These are phyloP conservation scores for Neopestalotiopsis clavispora DNA, from an alignment of 2,329 filamentous ascomycete species.

Conservation along the genomic window DNA sequence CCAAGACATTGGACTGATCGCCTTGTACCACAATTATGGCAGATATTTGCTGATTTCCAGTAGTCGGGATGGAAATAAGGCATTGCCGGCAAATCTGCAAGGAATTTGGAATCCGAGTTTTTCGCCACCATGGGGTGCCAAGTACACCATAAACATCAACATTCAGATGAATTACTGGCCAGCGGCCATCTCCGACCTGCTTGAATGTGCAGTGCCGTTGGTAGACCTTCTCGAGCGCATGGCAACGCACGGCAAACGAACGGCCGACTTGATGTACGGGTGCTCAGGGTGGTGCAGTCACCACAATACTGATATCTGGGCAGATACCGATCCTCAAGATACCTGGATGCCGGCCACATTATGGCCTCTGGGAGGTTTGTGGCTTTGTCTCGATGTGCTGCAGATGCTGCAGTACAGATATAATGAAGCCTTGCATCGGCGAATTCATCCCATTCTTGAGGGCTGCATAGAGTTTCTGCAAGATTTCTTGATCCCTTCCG, in stretches of 20 bases:
- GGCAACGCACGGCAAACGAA: constrained; percentile 11
- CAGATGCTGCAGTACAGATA: constrained; percentile 33
- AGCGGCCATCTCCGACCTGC: constrained; percentile 26
- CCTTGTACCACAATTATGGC: constrained; percentile 24
- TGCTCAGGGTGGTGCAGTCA: constrained; percentile 15
- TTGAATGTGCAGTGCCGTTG: constrained; percentile 13
- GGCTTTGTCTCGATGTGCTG: constrained; percentile 21
- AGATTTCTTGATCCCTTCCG: constrained; percentile 38
- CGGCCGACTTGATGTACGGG: constrained; percentile 14
- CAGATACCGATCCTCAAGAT: constrained; percentile 24
- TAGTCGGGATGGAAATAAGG: constrained; percentile 18
- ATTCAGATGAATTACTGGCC: constrained; percentile 60
- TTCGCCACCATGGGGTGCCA: constrained; percentile 49
- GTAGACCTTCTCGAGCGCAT: constrained; percentile 18
- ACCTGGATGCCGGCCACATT: constrained; percentile 28
- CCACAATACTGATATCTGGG: constrained; percentile 18
- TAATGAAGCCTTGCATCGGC: constrained; percentile 3
- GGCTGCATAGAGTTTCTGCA: constrained; percentile 35
- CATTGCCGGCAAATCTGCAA: constrained; percentile 48
- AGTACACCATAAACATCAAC: constrained; percentile 58
- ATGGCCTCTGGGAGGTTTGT: constrained; percentile 27
- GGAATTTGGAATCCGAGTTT: constrained; percentile 50
- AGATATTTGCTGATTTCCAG: constrained; percentile 25
- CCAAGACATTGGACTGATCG: constrained; percentile 29
- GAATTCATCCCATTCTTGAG: constrained; percentile 27